Base-by-base conservation (phyloP, 2,329 filamentous ascomycete species). In the Phaeosphaeria sp. region DNA sequence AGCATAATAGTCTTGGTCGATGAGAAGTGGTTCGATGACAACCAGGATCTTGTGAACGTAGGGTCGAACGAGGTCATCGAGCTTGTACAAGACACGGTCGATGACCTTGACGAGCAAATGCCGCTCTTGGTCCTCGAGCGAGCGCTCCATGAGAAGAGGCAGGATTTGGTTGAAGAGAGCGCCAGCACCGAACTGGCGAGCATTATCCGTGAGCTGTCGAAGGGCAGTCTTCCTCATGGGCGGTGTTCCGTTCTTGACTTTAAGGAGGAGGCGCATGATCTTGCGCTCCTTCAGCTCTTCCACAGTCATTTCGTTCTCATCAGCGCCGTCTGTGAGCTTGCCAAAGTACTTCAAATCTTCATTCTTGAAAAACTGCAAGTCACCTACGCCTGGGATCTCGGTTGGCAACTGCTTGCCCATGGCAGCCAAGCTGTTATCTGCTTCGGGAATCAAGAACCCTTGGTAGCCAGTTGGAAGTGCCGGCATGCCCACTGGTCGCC, bases 271-370 rank as follows among this genome's bases (percentile, higher is more conserved):
- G 66, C 95, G 86, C 95, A 99, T 98, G 74, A 99, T 99, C 81
- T 99, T 99, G 61, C 95, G 87, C 79, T 99, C 94, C 79, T 99
- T 98, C 51, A 99, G 81, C 72, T 99, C 94, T 49, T 99, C 95
- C 9, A 99, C 93, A 20, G 89, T 93, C 79, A 99, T 87, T 21
- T 88, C 85, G 68, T 94, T 96, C 79, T 99, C 95, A 68, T 98
- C 93, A 24, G 90, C 91, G 39, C 92, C 93, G 74, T 99, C 95
- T 21, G 96, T 94, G 42, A 99, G 86, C 82, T 99, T 98, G 57
- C 94, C 93, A 72, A 99, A 99, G 80, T 99, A 99, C 40, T 92
- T 89, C 93, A 98, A 97, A 78, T 99, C 95, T 77, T 99, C 95
- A 1, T 93, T 88, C 80, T 99, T 99, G 85, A 99, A 97, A 77